Conservation (phyloP, 1,139 yeast species). For the Candida frijolesensis region DNA sequence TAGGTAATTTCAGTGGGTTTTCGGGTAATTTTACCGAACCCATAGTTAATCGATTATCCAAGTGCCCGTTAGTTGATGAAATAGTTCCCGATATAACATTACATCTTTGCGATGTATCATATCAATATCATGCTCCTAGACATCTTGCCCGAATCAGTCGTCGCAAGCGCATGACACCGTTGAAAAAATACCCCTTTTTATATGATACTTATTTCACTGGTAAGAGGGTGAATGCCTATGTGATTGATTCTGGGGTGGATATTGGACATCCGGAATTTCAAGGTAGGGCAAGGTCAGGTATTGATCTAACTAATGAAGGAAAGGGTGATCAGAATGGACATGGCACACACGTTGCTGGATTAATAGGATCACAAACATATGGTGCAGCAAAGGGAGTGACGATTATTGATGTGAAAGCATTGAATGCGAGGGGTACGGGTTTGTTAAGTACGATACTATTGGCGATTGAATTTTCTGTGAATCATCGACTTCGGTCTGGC, state of each 20-base stretch:
- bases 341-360: conserved; percentile 88
- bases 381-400: conserved; percentile 77
- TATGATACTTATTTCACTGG: conserved; percentile 29
- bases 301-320: conserved; percentile 63
- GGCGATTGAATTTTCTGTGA: conserved; percentile 72
- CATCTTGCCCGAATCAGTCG: conserved; percentile 69
- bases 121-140: conserved; percentile 58
- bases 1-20: conserved; percentile 68
- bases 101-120: conserved; percentile 40
- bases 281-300: conserved; percentile 59
- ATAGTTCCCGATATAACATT: conserved; percentile 60
- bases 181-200: conserved; percentile 23
- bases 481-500: conserved; percentile 48
- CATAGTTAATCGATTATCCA: conserved; percentile 46
- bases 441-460: conserved; percentile 64
- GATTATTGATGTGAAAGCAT: conserved; percentile 72
- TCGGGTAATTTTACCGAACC: conserved; percentile 57
- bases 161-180: conserved; percentile 30
- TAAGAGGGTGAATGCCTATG: conserved; percentile 63
- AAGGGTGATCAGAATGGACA: conserved; percentile 70
- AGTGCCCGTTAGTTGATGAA: conserved; percentile 54
- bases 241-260: conserved; percentile 77
- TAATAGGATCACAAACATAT: conserved; percentile 71
- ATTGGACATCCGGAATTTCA: conserved; percentile 64
- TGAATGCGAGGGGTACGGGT: conserved; percentile 65